A percentile compares a stretch with the other conserved stretches of the same genome.
These are phyloP conservation scores for Mimosa bimucronata DNA, from an alignment of 306 rosid species.

Conservation along the genomic window DNA sequence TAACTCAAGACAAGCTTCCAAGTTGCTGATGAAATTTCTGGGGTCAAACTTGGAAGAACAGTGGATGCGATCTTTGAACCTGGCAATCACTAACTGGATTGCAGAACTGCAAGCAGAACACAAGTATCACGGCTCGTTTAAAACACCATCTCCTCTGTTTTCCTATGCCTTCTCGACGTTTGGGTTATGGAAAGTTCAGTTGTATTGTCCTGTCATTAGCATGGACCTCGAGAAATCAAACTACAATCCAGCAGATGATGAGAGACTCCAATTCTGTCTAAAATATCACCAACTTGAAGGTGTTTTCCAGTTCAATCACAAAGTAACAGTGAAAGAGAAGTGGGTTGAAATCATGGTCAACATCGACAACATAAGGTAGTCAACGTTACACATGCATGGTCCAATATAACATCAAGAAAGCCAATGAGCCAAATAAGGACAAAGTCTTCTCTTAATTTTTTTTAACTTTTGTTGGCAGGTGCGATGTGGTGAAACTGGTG, in stretches of 20 bases:
- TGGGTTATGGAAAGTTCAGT: slow-evolving; percentile 86
- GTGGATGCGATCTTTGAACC: slow-evolving; percentile 92
- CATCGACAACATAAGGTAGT: slow-evolving; percentile 88
- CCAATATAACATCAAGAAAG: not conserved
- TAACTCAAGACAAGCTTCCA: slow-evolving; percentile 56
- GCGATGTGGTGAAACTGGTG: slow-evolving; percentile 69
- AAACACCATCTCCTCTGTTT: slow-evolving; percentile 76
- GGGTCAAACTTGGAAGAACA: slow-evolving; percentile 88
- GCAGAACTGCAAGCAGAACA: slow-evolving; percentile 57
- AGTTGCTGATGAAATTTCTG: slow-evolving; percentile 65
- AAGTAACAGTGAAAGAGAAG: slow-evolving; percentile 50
- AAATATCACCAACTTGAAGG: slow-evolving; percentile 91
- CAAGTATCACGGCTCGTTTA: slow-evolving; percentile 23
- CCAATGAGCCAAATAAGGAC: not conserved
- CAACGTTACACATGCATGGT: not conserved
- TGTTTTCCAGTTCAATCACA: slow-evolving; percentile 84
- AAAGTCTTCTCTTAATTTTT: not conserved
- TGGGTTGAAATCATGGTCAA: slow-evolving; percentile 77
- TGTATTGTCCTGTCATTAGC: slow-evolving; percentile 83
- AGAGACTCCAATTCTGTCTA: slow-evolving; percentile 78
- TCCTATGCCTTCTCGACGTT: slow-evolving; percentile 68
- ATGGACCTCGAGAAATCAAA: slow-evolving; percentile 65
- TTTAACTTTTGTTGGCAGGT: slow-evolving; percentile 40
- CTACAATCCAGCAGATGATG: slow-evolving; percentile 58
- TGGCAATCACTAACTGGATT: slow-evolving; percentile 86